Evolutionary conservation across 306 rosid genomes (phyloP).

Genomic region (Sesbania bispinosa): DNA sequence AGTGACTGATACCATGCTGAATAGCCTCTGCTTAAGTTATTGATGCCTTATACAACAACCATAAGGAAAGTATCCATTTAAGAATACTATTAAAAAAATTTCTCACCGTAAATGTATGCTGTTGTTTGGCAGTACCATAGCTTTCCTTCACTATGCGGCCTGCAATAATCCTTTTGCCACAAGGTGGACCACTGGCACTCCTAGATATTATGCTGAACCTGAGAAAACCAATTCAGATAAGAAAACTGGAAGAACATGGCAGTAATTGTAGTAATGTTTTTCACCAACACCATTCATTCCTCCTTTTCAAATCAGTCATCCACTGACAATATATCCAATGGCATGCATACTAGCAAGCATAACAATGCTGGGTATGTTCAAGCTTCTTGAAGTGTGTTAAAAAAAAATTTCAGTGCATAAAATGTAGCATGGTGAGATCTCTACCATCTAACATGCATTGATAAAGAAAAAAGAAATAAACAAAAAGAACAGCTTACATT

Average conservation of each 20-base stretch:
- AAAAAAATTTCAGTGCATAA: background rate
- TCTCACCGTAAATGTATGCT: slow-evolving; percentile 88
- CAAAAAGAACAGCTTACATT: slow-evolving; percentile 53
- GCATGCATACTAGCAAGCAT: background rate
- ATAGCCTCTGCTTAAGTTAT: background rate
- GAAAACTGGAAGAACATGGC: slow-evolving; percentile 6
- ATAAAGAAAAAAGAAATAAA: background rate
- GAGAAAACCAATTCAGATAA: slow-evolving; percentile 20
- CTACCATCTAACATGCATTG: background rate
- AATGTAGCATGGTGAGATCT: background rate
- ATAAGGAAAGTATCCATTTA: background rate
- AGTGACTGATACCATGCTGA: background rate
- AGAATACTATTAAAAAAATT: background rate
- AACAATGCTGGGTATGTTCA: background rate
- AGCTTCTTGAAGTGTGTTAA: slow-evolving; percentile 7
- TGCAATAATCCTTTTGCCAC: slow-evolving; percentile 72
- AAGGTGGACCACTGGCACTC: slow-evolving; percentile 69
- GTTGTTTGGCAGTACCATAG: slow-evolving; percentile 88
- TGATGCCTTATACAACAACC: background rate
- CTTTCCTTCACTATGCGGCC: slow-evolving; percentile 92
- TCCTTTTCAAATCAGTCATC: background rate
- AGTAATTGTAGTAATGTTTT: background rate
- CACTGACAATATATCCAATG: background rate
- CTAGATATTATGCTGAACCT: slow-evolving; percentile 78
- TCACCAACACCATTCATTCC: background rate